Percentiles rank a stretch among this genome's conserved stretches.
Conservation (phyloP, 768 basidiomycete genomes). For the Pleurotus tuoliensis region DNA sequence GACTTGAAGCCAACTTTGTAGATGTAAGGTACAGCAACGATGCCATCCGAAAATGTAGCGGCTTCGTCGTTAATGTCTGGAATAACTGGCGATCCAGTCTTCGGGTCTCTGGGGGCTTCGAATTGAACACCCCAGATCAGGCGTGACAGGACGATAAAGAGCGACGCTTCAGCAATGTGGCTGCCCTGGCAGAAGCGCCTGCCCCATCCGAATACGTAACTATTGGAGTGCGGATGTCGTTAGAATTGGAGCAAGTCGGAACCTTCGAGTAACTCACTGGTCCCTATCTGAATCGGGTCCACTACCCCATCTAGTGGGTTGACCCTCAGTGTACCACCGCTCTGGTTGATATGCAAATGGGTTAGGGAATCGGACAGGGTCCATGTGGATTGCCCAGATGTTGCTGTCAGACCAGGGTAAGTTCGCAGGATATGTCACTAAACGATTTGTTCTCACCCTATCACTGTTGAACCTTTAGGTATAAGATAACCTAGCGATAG, state of each 20-base stretch:
- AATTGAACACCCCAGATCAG: conserved; percentile 17
- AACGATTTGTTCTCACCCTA: background rate
- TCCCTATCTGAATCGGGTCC: conserved; percentile 21
- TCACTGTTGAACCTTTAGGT: conserved; percentile 2
- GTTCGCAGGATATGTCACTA: background rate
- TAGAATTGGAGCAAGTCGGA: background rate
- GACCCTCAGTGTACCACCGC: conserved; percentile 22
- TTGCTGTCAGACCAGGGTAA: conserved; percentile 9
- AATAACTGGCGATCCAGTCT: conserved; percentile 12
- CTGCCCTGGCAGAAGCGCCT: conserved; percentile 23
- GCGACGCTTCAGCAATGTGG: conserved; percentile 17
- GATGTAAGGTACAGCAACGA: conserved; percentile 14
- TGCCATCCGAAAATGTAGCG: conserved; percentile 14
- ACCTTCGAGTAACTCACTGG: conserved; percentile 11
- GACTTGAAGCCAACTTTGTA: conserved; percentile 12
- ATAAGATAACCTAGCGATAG: background rate
- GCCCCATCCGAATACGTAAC: conserved; percentile 25
- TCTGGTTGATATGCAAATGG: conserved; percentile 26
- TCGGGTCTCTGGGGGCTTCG: conserved; percentile 12
- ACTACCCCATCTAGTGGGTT: conserved; percentile 18
- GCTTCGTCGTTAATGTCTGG: conserved; percentile 16
- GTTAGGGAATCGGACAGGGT: conserved; percentile 20
- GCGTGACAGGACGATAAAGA: conserved; percentile 14
- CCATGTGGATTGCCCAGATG: conserved; percentile 21
- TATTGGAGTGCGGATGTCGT: conserved; percentile 1